These are phyloP conservation scores for Ceratobasidium theobromae DNA, from an alignment of 1,284 basidiomycete genomes.

Conservation along the genomic window DNA sequence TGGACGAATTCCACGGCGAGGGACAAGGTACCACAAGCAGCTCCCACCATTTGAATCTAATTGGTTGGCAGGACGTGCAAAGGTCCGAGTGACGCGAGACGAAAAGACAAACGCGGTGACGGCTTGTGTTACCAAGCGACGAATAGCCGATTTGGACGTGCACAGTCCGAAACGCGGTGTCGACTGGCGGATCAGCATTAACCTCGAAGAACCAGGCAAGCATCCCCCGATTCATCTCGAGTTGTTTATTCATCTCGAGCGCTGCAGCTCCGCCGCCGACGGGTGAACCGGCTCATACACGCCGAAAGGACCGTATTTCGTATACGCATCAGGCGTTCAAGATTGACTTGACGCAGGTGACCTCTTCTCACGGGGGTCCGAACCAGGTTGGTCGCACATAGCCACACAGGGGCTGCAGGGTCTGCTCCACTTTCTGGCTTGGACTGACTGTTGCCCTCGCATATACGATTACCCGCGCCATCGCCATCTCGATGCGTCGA, in stretches of 20 bases:
- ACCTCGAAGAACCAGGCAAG: conserved; percentile 63
- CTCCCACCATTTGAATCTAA: conserved; percentile 27
- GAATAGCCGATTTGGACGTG: conserved; percentile 86
- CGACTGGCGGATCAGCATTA: conserved; percentile 93
- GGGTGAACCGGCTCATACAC: conserved; percentile 55
- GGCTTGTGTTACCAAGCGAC: conserved; percentile 73
- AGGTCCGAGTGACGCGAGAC: conserved; percentile 84
- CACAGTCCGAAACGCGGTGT: conserved; percentile 78
- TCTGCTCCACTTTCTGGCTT: conserved; percentile 5
- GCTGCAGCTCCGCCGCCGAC: conserved; percentile 38
- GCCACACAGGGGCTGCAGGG: conserved; percentile 37
- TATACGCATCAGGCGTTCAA: conserved; percentile 91
- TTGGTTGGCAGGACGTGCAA: conserved; percentile 43
- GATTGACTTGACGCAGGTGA: conserved; percentile 93
- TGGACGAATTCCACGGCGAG: conserved; percentile 75
- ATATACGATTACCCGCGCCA: not conserved
- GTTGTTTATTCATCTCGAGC: not conserved
- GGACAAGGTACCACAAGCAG: conserved; percentile 34
- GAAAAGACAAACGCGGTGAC: conserved; percentile 68
- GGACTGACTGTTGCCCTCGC: not conserved
- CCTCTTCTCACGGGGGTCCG: conserved; percentile 40
- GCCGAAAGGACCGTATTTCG: conserved; percentile 88
- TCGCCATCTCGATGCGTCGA: too few relatives aligned
- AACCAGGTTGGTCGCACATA: conserved; percentile 27
- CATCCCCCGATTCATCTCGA: conserved; percentile 26